Base-by-base conservation (phyloP, 345 rosid genomes). In the Nasturtium officinale region DNA sequence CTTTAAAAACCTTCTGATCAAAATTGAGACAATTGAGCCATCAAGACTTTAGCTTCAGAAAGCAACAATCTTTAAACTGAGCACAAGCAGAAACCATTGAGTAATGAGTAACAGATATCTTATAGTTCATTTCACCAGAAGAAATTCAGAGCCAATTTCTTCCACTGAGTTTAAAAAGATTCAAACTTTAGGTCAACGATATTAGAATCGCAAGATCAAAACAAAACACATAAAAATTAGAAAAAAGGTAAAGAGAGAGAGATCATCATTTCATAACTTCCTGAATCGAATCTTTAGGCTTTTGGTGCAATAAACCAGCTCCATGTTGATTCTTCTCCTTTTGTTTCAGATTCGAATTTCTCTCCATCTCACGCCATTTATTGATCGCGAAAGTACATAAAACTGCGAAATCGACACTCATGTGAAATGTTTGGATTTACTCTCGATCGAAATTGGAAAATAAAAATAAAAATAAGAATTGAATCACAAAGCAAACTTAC, bases 301-400 rank as follows among this genome's bases (percentile, higher is more conserved):
- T 50, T 9, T 77, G 77, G 6, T 74, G 47, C 54, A 81, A 43
- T 12, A 75, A 65, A 71, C 5, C 77, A 15, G 66, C 62, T 67
- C 67, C 80, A 66, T 67, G 79, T 48, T 65, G 72, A 18, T 78
- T 69, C 72, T 63, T 65, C 47, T 78, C 62, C 28, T 81, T 68
- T 55, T 78, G 82, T 58, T 83, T 77, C 67, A 75, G 81, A 15
- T 77, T 25, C 64, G 90, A 74, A 29, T 85, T 87, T 17, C 73
- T 73, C 82, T 89, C 92, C 52, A 85, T 61, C 67, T 89, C 89
- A 73, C 85, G 81, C 91, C 92, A 91, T 69, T 84, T 89, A 76
- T 89, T 87, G 79, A 86, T 86, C 46, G 85, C 96, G 4, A 69
- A 69, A 5, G 86, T 57, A 72, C 83, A 82, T 23, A 91, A 72